These are phyloP conservation scores for Neopestalotiopsis sp. DNA, from an alignment of 2,329 filamentous ascomycete genomes.

Conservation along the genomic window DNA sequence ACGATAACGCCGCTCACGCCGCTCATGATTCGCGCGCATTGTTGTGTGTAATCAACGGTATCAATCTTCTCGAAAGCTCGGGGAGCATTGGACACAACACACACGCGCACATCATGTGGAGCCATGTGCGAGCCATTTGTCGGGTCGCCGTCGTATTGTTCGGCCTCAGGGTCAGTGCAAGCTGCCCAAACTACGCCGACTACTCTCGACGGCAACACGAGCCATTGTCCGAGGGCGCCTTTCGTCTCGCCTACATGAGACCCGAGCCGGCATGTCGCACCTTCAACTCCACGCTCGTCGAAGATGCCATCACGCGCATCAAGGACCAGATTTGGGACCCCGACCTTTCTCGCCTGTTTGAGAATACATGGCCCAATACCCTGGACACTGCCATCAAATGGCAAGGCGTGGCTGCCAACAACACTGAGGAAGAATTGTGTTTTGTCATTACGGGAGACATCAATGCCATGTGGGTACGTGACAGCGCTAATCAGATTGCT, in stretches of 20 bases:
- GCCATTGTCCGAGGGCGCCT: slow-evolving; percentile 77
- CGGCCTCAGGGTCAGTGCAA: neutral
- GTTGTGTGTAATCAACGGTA: neutral
- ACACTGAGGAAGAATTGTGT: slow-evolving; percentile 66
- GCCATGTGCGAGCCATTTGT: neutral
- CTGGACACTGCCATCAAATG: slow-evolving; percentile 75
- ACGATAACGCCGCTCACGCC: neutral
- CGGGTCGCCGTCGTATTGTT: neutral
- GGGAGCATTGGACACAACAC: too few species aligned
- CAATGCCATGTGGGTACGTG: slow-evolving; percentile 90
- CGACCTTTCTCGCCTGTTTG: slow-evolving; percentile 73
- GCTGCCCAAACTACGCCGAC: slow-evolving; percentile 68
- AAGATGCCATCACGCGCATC: slow-evolving; percentile 75
- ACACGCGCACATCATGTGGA: neutral
- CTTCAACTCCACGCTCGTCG: slow-evolving; percentile 77
- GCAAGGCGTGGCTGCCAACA: slow-evolving; percentile 64
- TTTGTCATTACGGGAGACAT: slow-evolving; percentile 77
- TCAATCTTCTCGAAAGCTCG: neutral
- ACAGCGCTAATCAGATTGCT: slow-evolving; percentile 82
- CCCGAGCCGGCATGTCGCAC: slow-evolving; percentile 79
- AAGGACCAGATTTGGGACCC: slow-evolving; percentile 74
- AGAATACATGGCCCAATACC: slow-evolving; percentile 77
- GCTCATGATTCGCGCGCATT: neutral
- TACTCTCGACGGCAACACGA: slow-evolving; percentile 65
- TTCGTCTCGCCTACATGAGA: slow-evolving; percentile 80